Conservation (phyloP, 1,139 yeast species). For the Debaryomycetaceae sp. region DNA sequence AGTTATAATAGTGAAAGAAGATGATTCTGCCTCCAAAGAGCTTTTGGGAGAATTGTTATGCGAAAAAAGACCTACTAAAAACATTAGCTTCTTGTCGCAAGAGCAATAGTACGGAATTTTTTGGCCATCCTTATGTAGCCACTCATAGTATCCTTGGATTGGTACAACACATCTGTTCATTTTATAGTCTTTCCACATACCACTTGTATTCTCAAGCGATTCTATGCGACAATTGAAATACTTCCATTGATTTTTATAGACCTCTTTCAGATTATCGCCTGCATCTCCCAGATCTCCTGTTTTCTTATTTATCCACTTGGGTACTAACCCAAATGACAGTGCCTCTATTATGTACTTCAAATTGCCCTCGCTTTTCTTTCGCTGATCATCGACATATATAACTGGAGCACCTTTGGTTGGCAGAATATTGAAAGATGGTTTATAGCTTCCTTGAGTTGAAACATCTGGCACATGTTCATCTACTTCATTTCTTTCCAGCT, state of each 20-base stretch:
- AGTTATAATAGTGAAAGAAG: constrained; percentile 71
- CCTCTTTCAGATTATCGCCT: constrained; percentile 24
- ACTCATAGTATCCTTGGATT: constrained; percentile 82
- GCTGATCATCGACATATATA: constrained; percentile 17
- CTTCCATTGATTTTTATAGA: constrained; percentile 28
- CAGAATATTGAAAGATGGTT: constrained; percentile 36
- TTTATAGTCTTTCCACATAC: constrained; percentile 50
- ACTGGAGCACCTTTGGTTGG: constrained; percentile 39
- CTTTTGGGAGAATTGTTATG: constrained; percentile 36
- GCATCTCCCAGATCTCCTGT: constrained; percentile 19
- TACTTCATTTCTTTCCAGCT: constrained; percentile 1
- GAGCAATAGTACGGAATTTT: constrained; percentile 65
- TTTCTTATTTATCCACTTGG: constrained; percentile 36
- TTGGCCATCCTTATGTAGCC: constrained; percentile 45
- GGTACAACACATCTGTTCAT: constrained; percentile 67
- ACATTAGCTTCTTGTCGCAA: constrained; percentile 49
- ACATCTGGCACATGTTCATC: too few relatives aligned
- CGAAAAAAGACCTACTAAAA: constrained; percentile 69
- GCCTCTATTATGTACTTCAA: constrained; percentile 23
- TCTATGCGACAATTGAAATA: constrained; percentile 67
- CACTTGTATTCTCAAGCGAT: constrained; percentile 38
- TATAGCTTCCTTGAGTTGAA: constrained; percentile 10
- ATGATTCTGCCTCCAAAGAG: constrained; percentile 23
- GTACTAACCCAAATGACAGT: constrained; percentile 44
- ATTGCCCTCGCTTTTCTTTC: constrained; percentile 7